Conservation (phyloP, 371 early-diverging fungal species). For the Mucor sp. region DNA sequence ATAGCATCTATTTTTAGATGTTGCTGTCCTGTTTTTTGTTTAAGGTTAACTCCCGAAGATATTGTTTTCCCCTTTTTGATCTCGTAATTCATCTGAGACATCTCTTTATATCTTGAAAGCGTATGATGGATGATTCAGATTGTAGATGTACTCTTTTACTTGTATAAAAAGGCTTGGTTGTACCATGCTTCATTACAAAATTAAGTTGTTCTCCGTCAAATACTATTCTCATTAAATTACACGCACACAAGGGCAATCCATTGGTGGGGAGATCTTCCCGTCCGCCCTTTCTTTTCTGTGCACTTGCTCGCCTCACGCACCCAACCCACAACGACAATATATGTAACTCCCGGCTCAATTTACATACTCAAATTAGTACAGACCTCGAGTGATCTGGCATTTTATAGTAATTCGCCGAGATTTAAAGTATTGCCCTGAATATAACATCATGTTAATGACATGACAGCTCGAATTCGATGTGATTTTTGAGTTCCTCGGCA, state of each 20-base stretch:
- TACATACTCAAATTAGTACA: background rate
- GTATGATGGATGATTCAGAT: background rate
- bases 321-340: background rate
- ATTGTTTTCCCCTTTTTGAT: background rate
- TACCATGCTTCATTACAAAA: background rate
- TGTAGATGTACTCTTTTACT: background rate
- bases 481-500: background rate
- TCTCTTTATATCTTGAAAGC: background rate
- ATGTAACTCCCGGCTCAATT: background rate
- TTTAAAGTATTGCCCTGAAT: background rate
- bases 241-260: background rate
- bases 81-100: background rate
- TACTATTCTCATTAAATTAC: background rate
- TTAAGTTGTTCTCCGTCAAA: background rate
- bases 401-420: background rate
- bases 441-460: background rate
- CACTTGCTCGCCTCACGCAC: background rate
- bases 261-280: background rate
- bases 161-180: background rate
- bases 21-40: background rate
- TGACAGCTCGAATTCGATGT: background rate
- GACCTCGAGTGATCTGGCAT: background rate
- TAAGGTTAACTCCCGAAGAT: background rate
- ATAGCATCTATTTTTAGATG: background rate
- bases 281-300: background rate